phyloP scores from a whole-genome alignment of 2,329 filamentous ascomycete species.

The Hypoxylon sp. region DNA sequence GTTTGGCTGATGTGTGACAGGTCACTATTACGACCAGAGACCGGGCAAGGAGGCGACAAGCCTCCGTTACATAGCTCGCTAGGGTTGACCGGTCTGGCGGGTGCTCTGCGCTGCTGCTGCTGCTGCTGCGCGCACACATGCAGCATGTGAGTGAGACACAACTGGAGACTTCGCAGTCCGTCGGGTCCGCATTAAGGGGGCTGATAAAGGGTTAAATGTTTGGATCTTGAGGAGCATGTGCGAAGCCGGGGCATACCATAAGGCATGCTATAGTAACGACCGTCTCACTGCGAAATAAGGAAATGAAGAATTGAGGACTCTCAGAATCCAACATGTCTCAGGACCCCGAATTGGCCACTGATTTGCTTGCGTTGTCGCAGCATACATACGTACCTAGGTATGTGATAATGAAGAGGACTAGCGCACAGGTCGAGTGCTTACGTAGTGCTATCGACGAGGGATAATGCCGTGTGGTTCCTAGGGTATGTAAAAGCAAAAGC shows the following conservation, averaged over 20 bases:
- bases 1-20: conserved; percentile 28
- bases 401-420: background rate
- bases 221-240: background rate
- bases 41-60: conserved; percentile 16
- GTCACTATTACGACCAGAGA: conserved; percentile 31
- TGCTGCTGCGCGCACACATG: background rate
- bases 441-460: background rate
- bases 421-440: background rate
- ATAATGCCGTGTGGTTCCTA: background rate
- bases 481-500: background rate
- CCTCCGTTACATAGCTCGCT: conserved; percentile 3
- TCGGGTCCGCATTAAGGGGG: background rate
- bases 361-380: background rate
- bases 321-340: background rate
- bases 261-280: background rate
- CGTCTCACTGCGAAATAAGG: conserved; percentile 11
- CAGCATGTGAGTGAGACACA: background rate
- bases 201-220: background rate
- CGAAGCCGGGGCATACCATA: background rate
- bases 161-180: background rate
- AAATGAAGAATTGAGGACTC: conserved; percentile 24
- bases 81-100: conserved; percentile 24
- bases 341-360: background rate
- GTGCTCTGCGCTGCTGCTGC: conserved; percentile 8
- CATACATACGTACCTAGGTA: background rate